Evolutionary conservation across 2,329 filamentous ascomycete genomes (phyloP), one percentile per base, ranked within the genome.

Genomic region (Didymellaceae sp.): DNA sequence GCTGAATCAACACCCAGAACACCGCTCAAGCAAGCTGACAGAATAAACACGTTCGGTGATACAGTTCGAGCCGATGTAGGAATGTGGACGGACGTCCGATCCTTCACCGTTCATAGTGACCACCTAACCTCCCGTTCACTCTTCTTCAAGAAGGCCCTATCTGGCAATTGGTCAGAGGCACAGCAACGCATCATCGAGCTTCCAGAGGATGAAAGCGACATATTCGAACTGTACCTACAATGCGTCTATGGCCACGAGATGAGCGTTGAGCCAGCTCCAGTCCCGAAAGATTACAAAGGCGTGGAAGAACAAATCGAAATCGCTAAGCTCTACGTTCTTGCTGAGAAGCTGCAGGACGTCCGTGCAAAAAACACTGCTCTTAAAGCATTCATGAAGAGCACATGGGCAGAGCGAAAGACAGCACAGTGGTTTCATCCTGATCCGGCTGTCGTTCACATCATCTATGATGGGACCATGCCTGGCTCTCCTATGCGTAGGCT

Each of bases 331-430:
- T n/a, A 52, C 18, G 49, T 63, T 6, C 39, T 63, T 7, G 44
- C 33, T 1, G 52, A 63, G 13, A 59, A 52, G 31, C 14, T 61
- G 0, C 45, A 57, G 30, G 58, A 65, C 26, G 11, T 17, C 9
- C 16, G 4, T 17, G 14, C 16, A 2, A 44, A 35, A 17, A 28
- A 28, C 16, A n/a, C 16, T 14, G 4, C 6, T n/a, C 13, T 28
- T 6, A 18, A 16, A 14, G 4, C 3, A 3, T 21, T n/a, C 6
- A 6, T 35, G 20, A 13, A 26, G 5, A 28, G 9, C 24, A n/a
- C 10, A 5, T 25, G 20, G 20, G 16, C 16, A n/a, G 13, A 10
- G 2, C 20, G 33, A 2, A 4, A n/a, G 3, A 9, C 28, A 10
- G 5, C 14, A 6, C 8, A 3, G 2, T 30, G 28, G 18, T 32